Evolutionary conservation across 208 protist genomes (phyloP), one percentile per base, ranked within the genome.

Genomic region (Leishmania tarentolae): DNA sequence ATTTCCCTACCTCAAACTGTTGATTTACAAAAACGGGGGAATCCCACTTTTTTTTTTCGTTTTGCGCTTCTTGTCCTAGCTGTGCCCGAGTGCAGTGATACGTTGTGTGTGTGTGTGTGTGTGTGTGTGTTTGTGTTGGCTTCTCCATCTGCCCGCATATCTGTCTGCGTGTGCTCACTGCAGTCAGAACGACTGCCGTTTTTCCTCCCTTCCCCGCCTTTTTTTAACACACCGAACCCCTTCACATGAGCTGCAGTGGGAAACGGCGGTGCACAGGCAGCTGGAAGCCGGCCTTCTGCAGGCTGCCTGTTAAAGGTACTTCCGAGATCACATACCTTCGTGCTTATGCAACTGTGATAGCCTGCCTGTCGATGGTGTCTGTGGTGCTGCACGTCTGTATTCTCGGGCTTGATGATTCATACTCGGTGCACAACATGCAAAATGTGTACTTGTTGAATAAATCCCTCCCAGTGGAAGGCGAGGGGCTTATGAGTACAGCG

Each of bases 381-480:
- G 40, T 28, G 2, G 65, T 81, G 65, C 24, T 86, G 24, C 80
- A 76, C 44, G 56, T 75, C 2, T 52, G 56, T 8, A 59, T 53
- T 0, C 44, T 82, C 8, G 82, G 78, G 21, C 69, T 78, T 4
- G 82, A 86, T 40, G 57, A 70, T 3, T 15, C 72, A 0, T 86
- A 82, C 68, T 11, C 5, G 37, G 21, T 86, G 57, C 82, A 68
- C 31, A 86, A 79, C 65, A 17, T 13, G 8, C 3, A 75, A 2
- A 86, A 86, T n/a, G 35, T 86, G 11, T 86, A 82, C 68, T 61
- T 61, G 53, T 52, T 24, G 28, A 37, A 70, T 52, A 19, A 13
- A 15, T 47, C 61, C 9, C n/a, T 37, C 61, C 5, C 17, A 0
- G n/a, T 46, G 0, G 15, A 52, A 4, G 70, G 74, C 24, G 71